Percentiles rank a stretch among this genome's conserved stretches.
These are phyloP conservation scores for Cladophialophora exuberans DNA, from an alignment of 2,329 filamentous ascomycete genomes.

Conservation along the genomic window DNA sequence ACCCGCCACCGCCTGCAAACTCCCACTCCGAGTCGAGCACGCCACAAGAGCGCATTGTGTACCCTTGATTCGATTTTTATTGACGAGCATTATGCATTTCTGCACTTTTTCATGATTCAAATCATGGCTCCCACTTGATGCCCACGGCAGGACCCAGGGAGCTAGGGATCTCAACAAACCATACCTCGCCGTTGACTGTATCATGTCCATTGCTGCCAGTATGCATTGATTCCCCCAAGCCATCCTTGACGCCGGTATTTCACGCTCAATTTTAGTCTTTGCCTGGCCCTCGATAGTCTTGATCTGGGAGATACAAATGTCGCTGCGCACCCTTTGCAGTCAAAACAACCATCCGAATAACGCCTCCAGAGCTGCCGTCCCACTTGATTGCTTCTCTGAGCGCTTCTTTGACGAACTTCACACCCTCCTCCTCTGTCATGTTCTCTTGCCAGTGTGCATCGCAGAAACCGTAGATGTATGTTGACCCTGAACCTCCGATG, in stretches of 20 bases:
- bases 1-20: too few species aligned
- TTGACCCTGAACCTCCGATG: conserved; percentile 95
- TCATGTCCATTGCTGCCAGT: conserved; percentile 23
- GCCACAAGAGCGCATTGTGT: too few species aligned
- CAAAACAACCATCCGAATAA: conserved; percentile 96
- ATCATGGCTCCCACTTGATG: background rate
- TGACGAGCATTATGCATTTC: background rate
- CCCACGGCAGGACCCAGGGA: background rate
- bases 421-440: conserved; percentile 90
- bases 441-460: conserved; percentile 93
- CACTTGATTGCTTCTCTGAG: conserved; percentile 96
- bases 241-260: conserved; percentile 34
- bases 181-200: background rate
- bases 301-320: conserved; percentile 94
- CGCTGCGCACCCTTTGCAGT: conserved; percentile 86
- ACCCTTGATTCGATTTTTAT: too few species aligned
- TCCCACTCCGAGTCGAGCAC: too few species aligned
- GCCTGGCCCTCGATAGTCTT: conserved; percentile 77
- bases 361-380: conserved; percentile 97
- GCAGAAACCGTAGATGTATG: conserved; percentile 99
- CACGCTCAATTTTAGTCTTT: conserved; percentile 42
- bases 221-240: conserved; percentile 29
- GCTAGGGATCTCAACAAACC: background rate
- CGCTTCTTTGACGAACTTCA: conserved; percentile 89
- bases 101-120: too few species aligned